phyloP scores from a whole-genome alignment of 495 filamentous ascomycete species.

The Rostrohypoxylon terebratum region DNA sequence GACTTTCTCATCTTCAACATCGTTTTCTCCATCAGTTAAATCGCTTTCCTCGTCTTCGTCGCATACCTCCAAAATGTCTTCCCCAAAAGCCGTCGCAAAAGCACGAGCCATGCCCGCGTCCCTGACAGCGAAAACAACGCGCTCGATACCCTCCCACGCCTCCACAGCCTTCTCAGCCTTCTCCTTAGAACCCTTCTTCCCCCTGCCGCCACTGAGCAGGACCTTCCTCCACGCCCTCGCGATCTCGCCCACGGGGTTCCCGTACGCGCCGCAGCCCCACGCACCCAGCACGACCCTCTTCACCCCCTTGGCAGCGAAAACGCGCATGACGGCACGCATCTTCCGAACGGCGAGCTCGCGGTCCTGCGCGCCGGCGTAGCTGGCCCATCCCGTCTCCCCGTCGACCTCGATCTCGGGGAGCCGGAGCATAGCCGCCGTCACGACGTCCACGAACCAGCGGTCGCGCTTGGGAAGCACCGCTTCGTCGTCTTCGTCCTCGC shows the following conservation, averaged over 20 bases:
- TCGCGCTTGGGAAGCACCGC: constrained; percentile 47
- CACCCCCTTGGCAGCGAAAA: constrained; percentile 64
- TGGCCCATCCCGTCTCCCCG: constrained; percentile 31
- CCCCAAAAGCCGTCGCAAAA: constrained; percentile 61
- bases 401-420: constrained; percentile 56
- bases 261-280: constrained; percentile 75
- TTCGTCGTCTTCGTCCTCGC: constrained; percentile 47
- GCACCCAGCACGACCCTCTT: constrained; percentile 71
- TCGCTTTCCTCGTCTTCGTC: background rate
- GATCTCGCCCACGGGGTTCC: constrained; percentile 71
- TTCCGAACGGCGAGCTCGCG: constrained; percentile 66
- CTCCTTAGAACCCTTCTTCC: background rate
- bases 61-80: constrained; percentile 48
- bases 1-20: constrained; percentile 41
- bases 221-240: constrained; percentile 69
- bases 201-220: constrained; percentile 55
- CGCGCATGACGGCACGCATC: constrained; percentile 69
- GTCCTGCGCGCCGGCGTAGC: constrained; percentile 55
- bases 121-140: constrained; percentile 63
- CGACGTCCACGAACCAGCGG: constrained; percentile 65
- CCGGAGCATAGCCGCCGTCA: constrained; percentile 67
- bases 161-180: constrained; percentile 12
- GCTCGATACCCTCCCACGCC: constrained; percentile 54
- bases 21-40: constrained; percentile 10
- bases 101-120: constrained; percentile 49